phyloP scores from a whole-genome alignment of 148 eudicot species.

The Pouteria glomerata region DNA sequence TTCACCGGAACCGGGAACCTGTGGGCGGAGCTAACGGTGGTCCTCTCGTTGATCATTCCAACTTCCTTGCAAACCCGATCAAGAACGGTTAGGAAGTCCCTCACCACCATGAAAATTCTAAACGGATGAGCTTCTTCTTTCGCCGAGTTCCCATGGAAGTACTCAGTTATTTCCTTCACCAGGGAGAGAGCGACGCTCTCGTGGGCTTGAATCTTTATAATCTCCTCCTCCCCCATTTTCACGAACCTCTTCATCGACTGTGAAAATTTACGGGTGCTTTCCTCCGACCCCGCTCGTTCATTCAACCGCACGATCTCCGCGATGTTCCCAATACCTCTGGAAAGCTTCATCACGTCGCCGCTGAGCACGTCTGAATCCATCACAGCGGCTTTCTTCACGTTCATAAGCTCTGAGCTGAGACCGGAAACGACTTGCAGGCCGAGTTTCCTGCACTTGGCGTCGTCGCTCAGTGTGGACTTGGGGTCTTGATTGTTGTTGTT shows the following conservation, averaged over 20 bases:
- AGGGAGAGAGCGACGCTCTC: conserved; percentile 42
- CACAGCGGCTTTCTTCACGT: conserved; percentile 70
- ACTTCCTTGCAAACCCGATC: conserved; percentile 75
- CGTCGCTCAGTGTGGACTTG: conserved; percentile 5
- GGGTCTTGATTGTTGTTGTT: conserved; percentile 28
- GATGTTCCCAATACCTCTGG: conserved; percentile 35
- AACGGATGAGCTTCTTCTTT: conserved; percentile 65
- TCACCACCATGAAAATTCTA: conserved; percentile 55
- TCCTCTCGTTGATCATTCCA: conserved; percentile 49
- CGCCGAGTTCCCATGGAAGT: conserved; percentile 48
- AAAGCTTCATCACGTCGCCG: conserved; percentile 37
- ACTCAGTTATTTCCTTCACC: conserved; percentile 46
- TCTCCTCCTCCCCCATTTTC: conserved; percentile 33
- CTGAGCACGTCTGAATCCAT: conserved; percentile 51
- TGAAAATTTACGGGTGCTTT: conserved; percentile 8
- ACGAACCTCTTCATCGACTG: conserved; percentile 37
- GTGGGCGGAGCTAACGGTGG: conserved; percentile 40
- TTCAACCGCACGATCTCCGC: conserved; percentile 28
- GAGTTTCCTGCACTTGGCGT: conserved; percentile 12
- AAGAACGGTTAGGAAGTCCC: conserved; percentile 51
- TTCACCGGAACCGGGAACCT: conserved; percentile 48
- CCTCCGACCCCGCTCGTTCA: conserved; percentile 9
- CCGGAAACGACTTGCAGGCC: conserved; percentile 21
- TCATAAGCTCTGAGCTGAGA: conserved; percentile 43
- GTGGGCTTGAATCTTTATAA: conserved; percentile 33